Evolutionary conservation across 23 red algal species (phyloP).

Genomic region (Gracilaria caudata): DNA sequence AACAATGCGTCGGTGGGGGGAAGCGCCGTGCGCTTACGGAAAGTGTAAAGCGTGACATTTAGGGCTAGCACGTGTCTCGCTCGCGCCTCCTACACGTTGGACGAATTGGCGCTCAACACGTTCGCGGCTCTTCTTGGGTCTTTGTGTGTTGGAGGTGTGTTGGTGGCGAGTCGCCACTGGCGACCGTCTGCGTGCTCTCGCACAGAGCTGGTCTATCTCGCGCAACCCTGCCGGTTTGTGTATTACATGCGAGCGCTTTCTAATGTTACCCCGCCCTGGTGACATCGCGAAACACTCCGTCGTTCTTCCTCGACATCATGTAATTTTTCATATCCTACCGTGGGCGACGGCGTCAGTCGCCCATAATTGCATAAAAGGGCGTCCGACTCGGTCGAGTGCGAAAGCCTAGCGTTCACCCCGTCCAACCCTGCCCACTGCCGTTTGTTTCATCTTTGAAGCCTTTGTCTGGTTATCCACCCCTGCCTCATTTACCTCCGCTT

Average conservation of each 20-base stretch:
- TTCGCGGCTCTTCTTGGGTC: not conserved
- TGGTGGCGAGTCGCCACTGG: no score
- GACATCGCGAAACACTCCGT: not conserved
- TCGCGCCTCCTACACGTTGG: not conserved
- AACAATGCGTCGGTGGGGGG: no score
- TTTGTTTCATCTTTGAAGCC: not conserved
- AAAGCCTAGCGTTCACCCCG: not conserved
- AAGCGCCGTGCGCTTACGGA: not conserved
- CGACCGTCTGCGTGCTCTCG: no score
- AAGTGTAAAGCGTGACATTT: not conserved
- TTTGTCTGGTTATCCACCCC: no score
- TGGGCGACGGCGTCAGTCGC: no score
- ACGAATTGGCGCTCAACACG: conserved; percentile 6
- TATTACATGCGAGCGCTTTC: not conserved
- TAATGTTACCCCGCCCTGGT: not conserved
- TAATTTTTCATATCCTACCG: no score
- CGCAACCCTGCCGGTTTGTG: not conserved
- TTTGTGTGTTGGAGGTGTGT: not conserved
- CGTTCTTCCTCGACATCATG: not conserved
- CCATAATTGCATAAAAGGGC: no score
- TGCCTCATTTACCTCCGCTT: not conserved
- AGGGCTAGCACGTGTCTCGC: not conserved
- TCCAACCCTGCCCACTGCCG: not conserved
- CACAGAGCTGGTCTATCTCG: not conserved
- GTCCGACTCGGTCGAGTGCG: no score